Evolutionary conservation across 208 protist genomes (phyloP).

Genomic region (Crithidia expoeki): DNA sequence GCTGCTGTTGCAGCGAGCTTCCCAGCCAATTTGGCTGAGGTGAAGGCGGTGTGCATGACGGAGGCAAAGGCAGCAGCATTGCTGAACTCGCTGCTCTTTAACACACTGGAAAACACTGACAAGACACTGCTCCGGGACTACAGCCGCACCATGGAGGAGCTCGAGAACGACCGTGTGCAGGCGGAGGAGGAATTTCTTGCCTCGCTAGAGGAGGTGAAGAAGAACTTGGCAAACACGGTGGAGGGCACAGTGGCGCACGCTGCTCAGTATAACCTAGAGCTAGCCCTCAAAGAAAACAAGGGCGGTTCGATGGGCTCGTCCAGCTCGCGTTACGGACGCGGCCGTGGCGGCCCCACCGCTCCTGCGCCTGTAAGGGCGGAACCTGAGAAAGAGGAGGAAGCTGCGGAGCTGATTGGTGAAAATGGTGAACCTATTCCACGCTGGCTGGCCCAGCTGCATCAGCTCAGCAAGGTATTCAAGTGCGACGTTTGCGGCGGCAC

Average conservation of each 20-base stretch:
- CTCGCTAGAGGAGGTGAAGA: slow-evolving; percentile 59
- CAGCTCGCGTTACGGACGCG: neutral
- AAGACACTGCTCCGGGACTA: slow-evolving; percentile 73
- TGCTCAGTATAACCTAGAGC: slow-evolving; percentile 67
- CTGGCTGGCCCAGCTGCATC: slow-evolving; percentile 84
- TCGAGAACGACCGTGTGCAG: slow-evolving; percentile 64
- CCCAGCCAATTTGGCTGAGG: slow-evolving; percentile 46
- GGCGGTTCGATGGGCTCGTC: neutral
- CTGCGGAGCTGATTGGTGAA: slow-evolving; percentile 66
- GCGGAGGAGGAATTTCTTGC: slow-evolving; percentile 69
- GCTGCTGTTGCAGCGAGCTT: slow-evolving; percentile 6
- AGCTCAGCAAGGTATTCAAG: slow-evolving; percentile 80
- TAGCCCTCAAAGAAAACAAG: slow-evolving; percentile 18
- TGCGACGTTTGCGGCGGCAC: slow-evolving; percentile 90
- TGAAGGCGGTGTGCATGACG: slow-evolving; percentile 61
- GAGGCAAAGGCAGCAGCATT: slow-evolving; percentile 71
- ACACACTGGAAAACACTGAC: slow-evolving; percentile 65
- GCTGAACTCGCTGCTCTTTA: slow-evolving; percentile 77
- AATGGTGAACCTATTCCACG: slow-evolving; percentile 79
- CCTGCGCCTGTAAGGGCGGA: neutral
- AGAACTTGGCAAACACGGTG: slow-evolving; percentile 56
- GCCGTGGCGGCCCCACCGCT: neutral
- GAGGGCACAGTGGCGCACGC: slow-evolving; percentile 77
- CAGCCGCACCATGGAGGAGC: slow-evolving; percentile 82
- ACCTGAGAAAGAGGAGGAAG: slow-evolving; percentile 35